Percentiles rank a stretch among this genome's conserved stretches.
Evolutionary conservation across 345 rosid species (phyloP).

Genomic region (Euphorbia peplus): DNA sequence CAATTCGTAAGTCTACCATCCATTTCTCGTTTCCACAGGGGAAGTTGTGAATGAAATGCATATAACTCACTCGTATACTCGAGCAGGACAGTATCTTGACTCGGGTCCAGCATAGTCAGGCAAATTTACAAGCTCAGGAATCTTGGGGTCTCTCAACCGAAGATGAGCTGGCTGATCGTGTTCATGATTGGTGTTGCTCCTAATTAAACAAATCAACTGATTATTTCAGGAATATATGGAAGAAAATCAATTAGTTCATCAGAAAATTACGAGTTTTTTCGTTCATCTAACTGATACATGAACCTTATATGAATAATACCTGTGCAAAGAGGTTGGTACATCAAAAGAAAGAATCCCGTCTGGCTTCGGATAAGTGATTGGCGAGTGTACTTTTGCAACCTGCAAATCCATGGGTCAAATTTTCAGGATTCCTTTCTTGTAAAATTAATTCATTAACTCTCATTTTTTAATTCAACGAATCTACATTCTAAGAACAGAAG

Average conservation of each 20-base stretch:
- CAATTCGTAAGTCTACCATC: conserved; percentile 8
- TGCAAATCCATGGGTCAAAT: conserved; percentile 29
- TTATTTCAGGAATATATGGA: neutral
- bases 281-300: neutral
- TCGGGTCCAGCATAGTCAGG: conserved; percentile 84
- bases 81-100: conserved; percentile 91
- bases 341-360: conserved; percentile 87
- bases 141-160: conserved; percentile 57
- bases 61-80: conserved; percentile 98
- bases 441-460: neutral
- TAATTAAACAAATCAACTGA: conserved; percentile 27
- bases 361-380: conserved; percentile 76
- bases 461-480: neutral
- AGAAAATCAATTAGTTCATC: neutral
- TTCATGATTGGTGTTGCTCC: conserved; percentile 96
- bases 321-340: conserved; percentile 85
- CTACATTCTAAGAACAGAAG: neutral
- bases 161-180: conserved; percentile 95
- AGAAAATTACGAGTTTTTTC: neutral
- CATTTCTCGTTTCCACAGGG: conserved; percentile 3
- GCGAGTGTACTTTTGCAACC: conserved; percentile 60
- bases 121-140: conserved; percentile 73
- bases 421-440: conserved; percentile 1
- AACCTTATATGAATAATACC: conserved; percentile 32
- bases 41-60: conserved; percentile 5